Base-by-base conservation (phyloP, 2,329 filamentous ascomycete genomes). In the Gnomoniopsis smithogilvyi region DNA sequence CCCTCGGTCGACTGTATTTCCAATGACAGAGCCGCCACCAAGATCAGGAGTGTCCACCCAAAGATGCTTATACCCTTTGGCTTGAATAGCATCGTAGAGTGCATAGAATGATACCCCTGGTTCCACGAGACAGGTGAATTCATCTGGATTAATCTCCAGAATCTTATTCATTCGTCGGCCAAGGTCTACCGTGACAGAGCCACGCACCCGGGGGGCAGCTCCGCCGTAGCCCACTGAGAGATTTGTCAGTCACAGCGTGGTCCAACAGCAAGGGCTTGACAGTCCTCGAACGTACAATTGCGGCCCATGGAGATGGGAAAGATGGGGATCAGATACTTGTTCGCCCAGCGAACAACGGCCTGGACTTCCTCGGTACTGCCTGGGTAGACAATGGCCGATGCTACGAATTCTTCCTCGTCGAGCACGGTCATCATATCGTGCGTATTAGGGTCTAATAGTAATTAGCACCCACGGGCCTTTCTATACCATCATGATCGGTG, bases 1-100 rank as follows among this genome's bases (percentile, higher is more conserved):
- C 1, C 78, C 78, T 33, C 76, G 67, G 33, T 80, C 77, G 8
- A 78, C 59, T 3, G 76, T 70, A 61, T 80, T 80, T 8, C 78
- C 77, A n/a, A 80, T 65, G 12, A 80, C 68, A 6, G 73, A 76
- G 11, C 77, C 76, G n/a, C 76, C 72, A 14, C 76, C 74, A 7
- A 79, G 67, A 63, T 74, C 74, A 6, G 74, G 74, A 1, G 70
- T 67, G 47, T 78, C 77, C 17, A 79, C 68, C 77, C 77, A 80
- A 38, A 79, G 66, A 17, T 72, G 66, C 22, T 76, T 68, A 12
- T 73, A 67, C 7, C 71, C 65, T 38, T 72, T 68, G 45, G 63
- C 63, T 57, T 71, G 63, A n/a, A 75, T 69, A 49, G 73, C 70
- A 14, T 73, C 70, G 62, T 74, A 69, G 12, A 78, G 67, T 17